These are phyloP conservation scores for Henckelia pumila DNA, from an alignment of 257 asterid species.

Conservation along the genomic window DNA sequence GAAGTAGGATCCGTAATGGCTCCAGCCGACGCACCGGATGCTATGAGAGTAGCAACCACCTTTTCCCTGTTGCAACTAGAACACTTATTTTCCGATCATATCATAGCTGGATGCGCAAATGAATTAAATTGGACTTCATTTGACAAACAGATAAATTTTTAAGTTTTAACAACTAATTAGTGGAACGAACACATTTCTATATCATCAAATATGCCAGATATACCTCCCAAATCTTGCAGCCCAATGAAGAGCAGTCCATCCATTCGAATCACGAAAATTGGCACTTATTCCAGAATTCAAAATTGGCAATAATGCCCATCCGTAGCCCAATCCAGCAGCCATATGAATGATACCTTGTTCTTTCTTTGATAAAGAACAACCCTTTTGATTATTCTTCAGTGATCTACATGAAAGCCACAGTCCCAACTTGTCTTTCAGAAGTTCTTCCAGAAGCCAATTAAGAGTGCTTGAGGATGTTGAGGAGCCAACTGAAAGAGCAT, in stretches of 20 bases:
- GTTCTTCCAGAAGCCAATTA: conserved; percentile 87
- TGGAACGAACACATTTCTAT: not conserved
- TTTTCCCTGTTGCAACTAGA: conserved; percentile 64
- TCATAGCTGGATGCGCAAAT: not conserved
- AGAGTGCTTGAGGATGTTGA: conserved; percentile 51
- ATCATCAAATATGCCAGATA: conserved; percentile 4
- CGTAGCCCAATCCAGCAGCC: conserved; percentile 89
- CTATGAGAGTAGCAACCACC: conserved; percentile 93
- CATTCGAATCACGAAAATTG: conserved; percentile 81
- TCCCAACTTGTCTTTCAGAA: conserved; percentile 74
- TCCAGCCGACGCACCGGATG: conserved; percentile 90
- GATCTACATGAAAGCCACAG: conserved; percentile 69
- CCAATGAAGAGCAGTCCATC: conserved; percentile 99
- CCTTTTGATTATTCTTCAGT: conserved; percentile 32
- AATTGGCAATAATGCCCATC: conserved; percentile 92
- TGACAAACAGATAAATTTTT: not conserved
- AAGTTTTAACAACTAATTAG: not conserved
- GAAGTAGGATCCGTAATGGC: conserved; percentile 90
- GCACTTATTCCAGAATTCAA: conserved; percentile 71
- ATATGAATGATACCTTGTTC: conserved; percentile 94
- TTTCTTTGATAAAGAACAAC: conserved; percentile 59
- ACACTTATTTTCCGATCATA: conserved; percentile 4
- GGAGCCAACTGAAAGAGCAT: conserved; percentile 56
- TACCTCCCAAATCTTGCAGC: conserved; percentile 98
- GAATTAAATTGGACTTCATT: not conserved